These are phyloP conservation scores for Cutaneotrichosporon spelunceum DNA, from an alignment of 1,284 basidiomycete genomes.

Conservation along the genomic window DNA sequence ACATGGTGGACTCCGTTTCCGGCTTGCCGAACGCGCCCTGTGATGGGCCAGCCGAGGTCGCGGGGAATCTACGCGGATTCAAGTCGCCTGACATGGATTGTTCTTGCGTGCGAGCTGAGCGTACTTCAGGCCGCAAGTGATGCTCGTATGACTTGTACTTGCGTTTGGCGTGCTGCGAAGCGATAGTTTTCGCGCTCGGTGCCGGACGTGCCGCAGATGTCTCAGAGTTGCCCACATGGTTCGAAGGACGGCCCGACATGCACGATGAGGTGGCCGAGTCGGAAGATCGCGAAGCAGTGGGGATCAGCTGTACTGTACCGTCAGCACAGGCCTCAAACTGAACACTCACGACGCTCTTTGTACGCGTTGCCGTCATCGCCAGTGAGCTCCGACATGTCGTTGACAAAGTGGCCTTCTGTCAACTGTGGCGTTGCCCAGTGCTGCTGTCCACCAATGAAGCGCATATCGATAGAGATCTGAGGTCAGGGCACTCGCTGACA, in stretches of 20 bases:
- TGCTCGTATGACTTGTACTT: slow-evolving; percentile 35
- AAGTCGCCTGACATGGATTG: not conserved
- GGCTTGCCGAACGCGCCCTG: not conserved
- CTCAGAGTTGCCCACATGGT: slow-evolving; percentile 8
- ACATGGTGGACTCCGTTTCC: not conserved
- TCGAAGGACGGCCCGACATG: slow-evolving; percentile 2
- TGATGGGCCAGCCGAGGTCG: not conserved
- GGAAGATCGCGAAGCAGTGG: slow-evolving; percentile 28
- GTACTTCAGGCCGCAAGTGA: slow-evolving; percentile 29
- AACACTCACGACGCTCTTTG: slow-evolving; percentile 34
- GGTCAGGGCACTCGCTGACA: slow-evolving; percentile 9
- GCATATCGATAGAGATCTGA: slow-evolving; percentile 46
- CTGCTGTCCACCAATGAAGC: slow-evolving; percentile 42
- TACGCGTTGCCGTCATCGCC: slow-evolving; percentile 11
- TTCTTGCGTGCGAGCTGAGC: not conserved
- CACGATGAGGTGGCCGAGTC: slow-evolving; percentile 17
- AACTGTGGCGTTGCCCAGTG: slow-evolving; percentile 42
- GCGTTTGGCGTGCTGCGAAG: slow-evolving; percentile 21
- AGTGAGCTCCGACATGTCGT: slow-evolving; percentile 33
- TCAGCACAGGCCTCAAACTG: not conserved
- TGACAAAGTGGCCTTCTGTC: slow-evolving; percentile 42
- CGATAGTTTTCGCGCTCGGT: slow-evolving; percentile 11
- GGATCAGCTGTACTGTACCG: slow-evolving; percentile 26
- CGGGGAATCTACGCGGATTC: not conserved
- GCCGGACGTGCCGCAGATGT: slow-evolving; percentile 9